Evolutionary conservation across 768 basidiomycete species (phyloP).

Genomic region (Suillus placidus): DNA sequence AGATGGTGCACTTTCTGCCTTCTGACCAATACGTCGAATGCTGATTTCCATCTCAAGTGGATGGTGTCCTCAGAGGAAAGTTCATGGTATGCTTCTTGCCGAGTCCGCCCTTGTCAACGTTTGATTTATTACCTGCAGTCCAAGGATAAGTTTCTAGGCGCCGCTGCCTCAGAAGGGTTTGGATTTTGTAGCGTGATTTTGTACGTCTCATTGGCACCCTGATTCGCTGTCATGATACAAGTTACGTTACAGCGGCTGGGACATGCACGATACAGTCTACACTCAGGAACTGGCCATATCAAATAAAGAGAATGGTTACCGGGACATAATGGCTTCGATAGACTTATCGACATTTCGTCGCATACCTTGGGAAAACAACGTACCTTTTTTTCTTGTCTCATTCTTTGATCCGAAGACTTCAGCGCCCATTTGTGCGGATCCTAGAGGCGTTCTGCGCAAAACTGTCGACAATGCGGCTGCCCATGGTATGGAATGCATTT

Average conservation of each 20-base stretch:
- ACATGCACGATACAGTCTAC: constrained; percentile 89
- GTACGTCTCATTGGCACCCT: constrained; percentile 44
- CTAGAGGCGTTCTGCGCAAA: constrained; percentile 74
- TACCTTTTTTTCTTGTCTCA: constrained; percentile 91
- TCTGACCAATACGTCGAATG: constrained; percentile 6
- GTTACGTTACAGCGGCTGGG: constrained; percentile 68
- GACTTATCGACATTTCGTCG: constrained; percentile 87
- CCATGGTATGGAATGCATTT: constrained; percentile 62
- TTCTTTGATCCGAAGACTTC: constrained; percentile 88
- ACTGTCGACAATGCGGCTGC: constrained; percentile 22
- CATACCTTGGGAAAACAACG: constrained; percentile 89
- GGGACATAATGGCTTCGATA: constrained; percentile 83
- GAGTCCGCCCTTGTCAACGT: background rate
- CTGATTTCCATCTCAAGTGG: constrained; percentile 53
- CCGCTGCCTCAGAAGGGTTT: constrained; percentile 79
- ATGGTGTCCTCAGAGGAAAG: constrained; percentile 94
- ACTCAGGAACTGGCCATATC: constrained; percentile 85
- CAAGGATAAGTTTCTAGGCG: constrained; percentile 87
- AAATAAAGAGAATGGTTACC: constrained; percentile 90
- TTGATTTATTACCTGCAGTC: constrained; percentile 52
- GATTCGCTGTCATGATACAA: constrained; percentile 6
- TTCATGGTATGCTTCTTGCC: constrained; percentile 62
- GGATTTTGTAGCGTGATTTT: constrained; percentile 95
- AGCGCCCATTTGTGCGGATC: constrained; percentile 78
- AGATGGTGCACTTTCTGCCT: constrained; percentile 56